Evolutionary conservation across 23 red algal genomes (phyloP).

Genomic region (Porphyridium purpureum): DNA sequence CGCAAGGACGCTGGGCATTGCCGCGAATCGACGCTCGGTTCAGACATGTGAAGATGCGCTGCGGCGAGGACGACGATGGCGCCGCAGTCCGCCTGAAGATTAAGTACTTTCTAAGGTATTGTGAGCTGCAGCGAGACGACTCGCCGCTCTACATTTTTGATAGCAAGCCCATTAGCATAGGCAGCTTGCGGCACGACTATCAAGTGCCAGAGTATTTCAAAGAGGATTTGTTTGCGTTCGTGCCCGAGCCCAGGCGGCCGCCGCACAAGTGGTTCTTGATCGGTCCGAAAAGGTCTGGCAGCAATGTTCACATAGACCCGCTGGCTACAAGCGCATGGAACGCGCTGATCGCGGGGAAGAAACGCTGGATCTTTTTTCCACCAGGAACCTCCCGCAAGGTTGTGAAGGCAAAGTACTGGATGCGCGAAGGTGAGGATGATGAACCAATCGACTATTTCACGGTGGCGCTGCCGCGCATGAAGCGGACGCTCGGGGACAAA

Average conservation of each 20-base stretch:
- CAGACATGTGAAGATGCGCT: background rate
- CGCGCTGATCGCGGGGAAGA: slow-evolving; percentile 4
- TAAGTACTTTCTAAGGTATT: background rate
- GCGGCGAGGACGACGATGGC: background rate
- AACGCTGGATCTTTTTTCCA: slow-evolving; percentile 10
- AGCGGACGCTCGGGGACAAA: background rate
- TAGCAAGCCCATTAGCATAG: background rate
- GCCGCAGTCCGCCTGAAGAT: background rate
- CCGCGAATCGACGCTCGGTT: too few relatives aligned
- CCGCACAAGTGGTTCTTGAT: slow-evolving; percentile 3
- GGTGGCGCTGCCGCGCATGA: background rate
- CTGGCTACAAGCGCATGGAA: slow-evolving; percentile 10
- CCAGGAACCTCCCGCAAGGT: background rate
- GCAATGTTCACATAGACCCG: slow-evolving; percentile 9
- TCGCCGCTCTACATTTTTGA: background rate
- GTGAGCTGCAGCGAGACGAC: background rate
- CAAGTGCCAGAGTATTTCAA: slow-evolving; percentile 15
- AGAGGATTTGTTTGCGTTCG: slow-evolving; percentile 15
- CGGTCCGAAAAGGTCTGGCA: slow-evolving; percentile 4
- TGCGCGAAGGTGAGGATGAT: slow-evolving; percentile 3
- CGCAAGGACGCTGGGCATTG: too few relatives aligned
- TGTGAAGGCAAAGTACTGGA: slow-evolving; percentile 2
- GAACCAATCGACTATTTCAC: slow-evolving; percentile 1
- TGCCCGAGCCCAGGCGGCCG: slow-evolving; percentile 8
- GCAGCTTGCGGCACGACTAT: slow-evolving; percentile 1